Percentiles rank a stretch among this genome's conserved stretches.
Conservation (phyloP, 2,329 filamentous ascomycete genomes). For the Xylogone sp. region DNA sequence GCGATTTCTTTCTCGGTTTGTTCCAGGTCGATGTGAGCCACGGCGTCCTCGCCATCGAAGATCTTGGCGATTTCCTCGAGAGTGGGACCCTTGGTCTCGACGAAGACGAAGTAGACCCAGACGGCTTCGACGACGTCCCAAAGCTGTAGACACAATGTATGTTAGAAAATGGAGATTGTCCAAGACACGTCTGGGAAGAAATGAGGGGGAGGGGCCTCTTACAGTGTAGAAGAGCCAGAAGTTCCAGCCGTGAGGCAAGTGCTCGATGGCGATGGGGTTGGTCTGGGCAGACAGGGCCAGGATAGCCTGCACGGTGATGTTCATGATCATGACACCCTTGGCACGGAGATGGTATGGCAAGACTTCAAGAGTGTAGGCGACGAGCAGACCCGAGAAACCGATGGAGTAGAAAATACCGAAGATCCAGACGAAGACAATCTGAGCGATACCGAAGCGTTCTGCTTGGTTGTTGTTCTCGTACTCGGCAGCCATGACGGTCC, state of each 20-base stretch:
- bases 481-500: constrained; percentile 41
- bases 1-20: background rate
- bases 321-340: constrained; percentile 51
- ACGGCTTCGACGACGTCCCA: constrained; percentile 39
- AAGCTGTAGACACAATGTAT: constrained; percentile 11
- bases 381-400: constrained; percentile 52
- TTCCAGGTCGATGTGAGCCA: background rate
- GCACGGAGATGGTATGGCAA: constrained; percentile 7
- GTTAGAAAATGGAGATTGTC: background rate
- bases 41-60: constrained; percentile 3
- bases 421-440: constrained; percentile 46
- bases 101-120: constrained; percentile 54
- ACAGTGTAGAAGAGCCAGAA: constrained; percentile 61
- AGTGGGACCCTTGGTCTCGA: constrained; percentile 5
- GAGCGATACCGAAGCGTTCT: constrained; percentile 32
- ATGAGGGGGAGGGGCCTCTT: constrained; percentile 18
- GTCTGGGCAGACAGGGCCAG: constrained; percentile 36
- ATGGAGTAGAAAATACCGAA: constrained; percentile 47
- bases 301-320: constrained; percentile 38
- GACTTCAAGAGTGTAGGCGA: constrained; percentile 29
- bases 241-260: constrained; percentile 56
- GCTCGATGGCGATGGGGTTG: constrained; percentile 58
- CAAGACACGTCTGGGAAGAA: background rate
- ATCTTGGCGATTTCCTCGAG: constrained; percentile 8
- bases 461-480: constrained; percentile 34